These are phyloP conservation scores for Diutina mesorugosa DNA, from an alignment of 1,139 yeast species.

Conservation along the genomic window DNA sequence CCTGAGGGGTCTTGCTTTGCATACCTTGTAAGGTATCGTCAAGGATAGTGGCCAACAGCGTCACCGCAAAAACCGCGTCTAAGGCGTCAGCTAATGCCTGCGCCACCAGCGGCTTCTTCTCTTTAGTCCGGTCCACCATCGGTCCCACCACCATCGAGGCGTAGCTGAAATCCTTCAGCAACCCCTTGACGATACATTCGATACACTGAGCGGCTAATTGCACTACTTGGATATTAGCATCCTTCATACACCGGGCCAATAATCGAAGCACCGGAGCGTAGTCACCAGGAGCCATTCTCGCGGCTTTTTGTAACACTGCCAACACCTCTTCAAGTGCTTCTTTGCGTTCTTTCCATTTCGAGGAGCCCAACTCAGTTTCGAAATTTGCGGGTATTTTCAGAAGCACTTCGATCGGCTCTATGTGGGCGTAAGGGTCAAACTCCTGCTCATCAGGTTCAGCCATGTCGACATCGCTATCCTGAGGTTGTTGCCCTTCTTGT, in stretches of 20 bases:
- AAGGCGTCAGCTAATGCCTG: constrained; percentile 57
- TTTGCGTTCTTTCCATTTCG: constrained; percentile 88
- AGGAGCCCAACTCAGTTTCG: constrained; percentile 37
- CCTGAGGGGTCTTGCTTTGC: constrained; percentile 75
- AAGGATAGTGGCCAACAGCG: constrained; percentile 45
- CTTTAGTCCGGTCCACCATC: constrained; percentile 73
- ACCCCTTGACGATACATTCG: constrained; percentile 52
- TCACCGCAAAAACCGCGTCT: constrained; percentile 43
- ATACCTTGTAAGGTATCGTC: constrained; percentile 48
- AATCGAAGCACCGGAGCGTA: constrained; percentile 46
- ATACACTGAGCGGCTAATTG: constrained; percentile 66
- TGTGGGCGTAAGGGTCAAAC: constrained; percentile 17
- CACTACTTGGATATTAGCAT: constrained; percentile 84
- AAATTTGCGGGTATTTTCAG: constrained; percentile 56
- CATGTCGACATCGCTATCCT: constrained; percentile 30
- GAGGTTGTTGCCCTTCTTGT: constrained; percentile 4
- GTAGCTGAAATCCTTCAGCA: constrained; percentile 39
- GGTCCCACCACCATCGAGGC: constrained; percentile 51
- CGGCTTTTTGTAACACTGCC: constrained; percentile 39
- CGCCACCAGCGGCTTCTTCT: constrained; percentile 68
- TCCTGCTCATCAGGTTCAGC: constrained; percentile 11
- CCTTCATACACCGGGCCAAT: constrained; percentile 68
- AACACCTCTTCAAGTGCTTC: constrained; percentile 67
- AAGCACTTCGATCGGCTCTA: constrained; percentile 44
- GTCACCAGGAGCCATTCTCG: constrained; percentile 32